A percentile compares a stretch with the other conserved stretches of the same genome.
These are phyloP conservation scores for Fagopyrum tataricum DNA, from an alignment of 148 eudicot genomes.

Conservation along the genomic window DNA sequence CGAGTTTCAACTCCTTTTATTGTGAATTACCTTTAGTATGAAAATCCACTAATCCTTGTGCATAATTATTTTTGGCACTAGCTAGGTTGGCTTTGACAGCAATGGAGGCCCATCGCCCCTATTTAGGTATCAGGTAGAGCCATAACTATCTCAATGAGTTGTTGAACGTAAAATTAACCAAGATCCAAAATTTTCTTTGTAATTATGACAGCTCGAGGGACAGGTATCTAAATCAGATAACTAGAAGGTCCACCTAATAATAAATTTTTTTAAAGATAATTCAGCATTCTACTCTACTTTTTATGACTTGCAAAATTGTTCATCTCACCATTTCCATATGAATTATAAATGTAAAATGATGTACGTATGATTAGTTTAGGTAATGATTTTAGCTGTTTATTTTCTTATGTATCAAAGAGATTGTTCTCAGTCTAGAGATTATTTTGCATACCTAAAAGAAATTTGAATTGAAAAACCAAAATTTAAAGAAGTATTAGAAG, in stretches of 20 bases:
- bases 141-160: not conserved
- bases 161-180: not conserved
- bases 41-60: too few species aligned
- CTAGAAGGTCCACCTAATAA: slow-evolving; percentile 1
- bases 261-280: not conserved
- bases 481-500: not conserved
- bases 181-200: not conserved
- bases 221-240: not conserved
- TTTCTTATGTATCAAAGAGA: too few species aligned
- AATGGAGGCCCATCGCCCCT: not conserved
- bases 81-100: not conserved
- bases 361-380: not conserved
- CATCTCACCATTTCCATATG: not conserved
- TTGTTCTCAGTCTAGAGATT: too few species aligned
- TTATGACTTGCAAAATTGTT: not conserved
- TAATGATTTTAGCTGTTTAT: not conserved
- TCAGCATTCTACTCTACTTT: not conserved
- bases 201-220: not conserved
- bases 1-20: too few species aligned
- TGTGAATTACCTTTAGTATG: too few species aligned
- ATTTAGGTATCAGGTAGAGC: not conserved
- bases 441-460: not conserved
- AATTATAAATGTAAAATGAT: not conserved
- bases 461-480: not conserved
- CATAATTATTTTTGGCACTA: not conserved